Base-by-base conservation (phyloP, 768 basidiomycete genomes). In the Guyanaporus albipodus region DNA sequence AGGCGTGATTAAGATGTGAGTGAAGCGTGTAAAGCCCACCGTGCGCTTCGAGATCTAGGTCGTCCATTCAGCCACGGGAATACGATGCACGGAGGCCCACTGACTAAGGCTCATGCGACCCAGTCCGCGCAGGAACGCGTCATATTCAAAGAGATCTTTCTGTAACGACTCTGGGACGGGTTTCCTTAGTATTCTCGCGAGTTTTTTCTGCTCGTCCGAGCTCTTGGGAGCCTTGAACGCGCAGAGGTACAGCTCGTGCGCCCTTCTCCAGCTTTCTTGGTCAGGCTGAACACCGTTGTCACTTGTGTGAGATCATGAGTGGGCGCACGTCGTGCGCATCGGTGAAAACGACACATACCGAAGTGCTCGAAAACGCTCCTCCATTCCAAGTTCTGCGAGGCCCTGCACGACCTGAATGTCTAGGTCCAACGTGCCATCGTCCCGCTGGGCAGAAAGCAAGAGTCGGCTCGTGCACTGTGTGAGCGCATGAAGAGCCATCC, bases 1-100 rank as follows among this genome's bases (percentile, higher is more conserved):
- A 96, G 7, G 77, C 77, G 63, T 96, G 92, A 65, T 95, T 96
- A 24, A 94, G 64, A 55, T 93, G 88, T 2, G 91, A 85, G 62
- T 94, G 91, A 5, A 93, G 75, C 18, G 76, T 77, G 67, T 93
- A 95, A 9, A 95, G 70, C 2, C 91, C 91, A 3, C 90, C 91
- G 44, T 92, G 88, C 2, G 85, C 79, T 67, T 93, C 91, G 41
- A 92, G 71, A 59, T 92, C 85, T 85, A 42, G 7, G 9, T 32
- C 7, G 24, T 29, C 32, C 31, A 33, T 37, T 46, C 28, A 44
- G 41, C 34, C 38, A 37, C 29, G 47, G 45, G 29, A 18, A 14
- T 14, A 28, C 10, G 17, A 8, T 4, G 2, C 37, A 27, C 24
- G 47, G 50, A 6, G 12, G 18, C 11, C n/a, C 18, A 75, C 84